A percentile compares a stretch with the other conserved stretches of the same genome.
These are phyloP conservation scores for Starmerella riodocensis DNA, from an alignment of 805 yeast species.

Conservation along the genomic window DNA sequence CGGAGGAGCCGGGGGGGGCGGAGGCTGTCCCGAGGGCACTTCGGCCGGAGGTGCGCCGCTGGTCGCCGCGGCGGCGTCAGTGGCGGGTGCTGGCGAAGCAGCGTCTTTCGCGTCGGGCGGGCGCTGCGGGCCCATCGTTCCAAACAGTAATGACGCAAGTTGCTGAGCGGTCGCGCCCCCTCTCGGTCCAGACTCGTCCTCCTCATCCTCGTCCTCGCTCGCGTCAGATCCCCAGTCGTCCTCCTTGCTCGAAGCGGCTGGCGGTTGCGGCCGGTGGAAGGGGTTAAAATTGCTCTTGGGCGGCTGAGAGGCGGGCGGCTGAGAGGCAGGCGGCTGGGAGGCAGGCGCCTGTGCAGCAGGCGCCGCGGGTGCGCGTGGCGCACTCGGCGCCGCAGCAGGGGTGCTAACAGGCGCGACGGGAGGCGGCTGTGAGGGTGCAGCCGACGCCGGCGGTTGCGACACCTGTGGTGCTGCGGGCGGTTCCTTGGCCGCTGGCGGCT, in stretches of 20 bases:
- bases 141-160: constrained; percentile 32
- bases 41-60: constrained; percentile 5
- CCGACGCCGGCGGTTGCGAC: neutral
- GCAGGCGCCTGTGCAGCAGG: constrained; percentile 11
- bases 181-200: constrained; percentile 22
- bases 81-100: constrained; percentile 8
- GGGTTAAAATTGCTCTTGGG: constrained; percentile 13
- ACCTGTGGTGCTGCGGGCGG: neutral
- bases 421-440: constrained; percentile 8
- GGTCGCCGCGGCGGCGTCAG: constrained; percentile 10
- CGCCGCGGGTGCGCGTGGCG: constrained; percentile 8
- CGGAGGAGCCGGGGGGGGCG: constrained; percentile 22
- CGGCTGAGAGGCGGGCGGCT: constrained; percentile 5
- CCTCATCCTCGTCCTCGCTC: constrained; percentile 26
- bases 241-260: constrained; percentile 18
- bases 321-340: constrained; percentile 6
- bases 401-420: constrained; percentile 5
- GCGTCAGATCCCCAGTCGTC: constrained; percentile 26
- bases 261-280: constrained; percentile 13
- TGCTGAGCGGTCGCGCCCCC: constrained; percentile 31
- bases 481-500: neutral
- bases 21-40: constrained; percentile 12
- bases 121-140: constrained; percentile 30
- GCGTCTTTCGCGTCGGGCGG: constrained; percentile 15
- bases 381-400: constrained; percentile 4